Base-by-base conservation (phyloP, 2,329 filamentous ascomycete genomes). In the Aspergillus calidoustus region DNA sequence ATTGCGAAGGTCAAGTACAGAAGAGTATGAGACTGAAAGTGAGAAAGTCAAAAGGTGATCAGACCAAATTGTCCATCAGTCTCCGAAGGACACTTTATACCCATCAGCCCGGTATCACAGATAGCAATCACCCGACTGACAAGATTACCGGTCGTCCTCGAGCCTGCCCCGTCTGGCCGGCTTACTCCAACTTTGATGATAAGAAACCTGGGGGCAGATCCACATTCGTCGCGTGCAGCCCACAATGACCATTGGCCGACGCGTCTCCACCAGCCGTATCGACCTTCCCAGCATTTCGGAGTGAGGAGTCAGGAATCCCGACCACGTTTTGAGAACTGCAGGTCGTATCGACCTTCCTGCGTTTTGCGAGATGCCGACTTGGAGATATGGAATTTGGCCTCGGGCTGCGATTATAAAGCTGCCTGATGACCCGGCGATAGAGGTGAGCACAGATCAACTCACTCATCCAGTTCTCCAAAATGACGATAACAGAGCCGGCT, bases 321-420 rank as follows among this genome's bases (percentile, higher is more conserved):
- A 28, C 19, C 22, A 48, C 13, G 8, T 6, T 7, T 23, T 49
- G 19, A 28, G 9, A 48, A 11, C 15, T 17, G 43, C 17, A 15
- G n/a, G 51, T 31, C 44, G 59, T 61, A 50, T 50, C 59, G 59
- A 61, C 59, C 59, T 61, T 49, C 52, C 52, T 17, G 15, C 34
- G 11, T 7, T 51, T 48, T 28, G 15, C 19, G 22, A 0, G 7
- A 13, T 48, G 19, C 34, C 5, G 9, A 41, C 11, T 3, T 15
- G 46, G 11, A 13, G 2, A 23, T 9, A 15, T 19, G 19, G 13
- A 15, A 11, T 15, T 25, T 9, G 22, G 6, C 7, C 1, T 11
- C 46, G 0, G 23, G 11, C 3, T 25, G 19, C 22, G 13, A 17
- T 15, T 48, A 48, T 48, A 48, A 48, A 25, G 23, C 8, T 17